Base-by-base conservation (phyloP, 1,284 basidiomycete genomes). In the Athelia psychrophila region DNA sequence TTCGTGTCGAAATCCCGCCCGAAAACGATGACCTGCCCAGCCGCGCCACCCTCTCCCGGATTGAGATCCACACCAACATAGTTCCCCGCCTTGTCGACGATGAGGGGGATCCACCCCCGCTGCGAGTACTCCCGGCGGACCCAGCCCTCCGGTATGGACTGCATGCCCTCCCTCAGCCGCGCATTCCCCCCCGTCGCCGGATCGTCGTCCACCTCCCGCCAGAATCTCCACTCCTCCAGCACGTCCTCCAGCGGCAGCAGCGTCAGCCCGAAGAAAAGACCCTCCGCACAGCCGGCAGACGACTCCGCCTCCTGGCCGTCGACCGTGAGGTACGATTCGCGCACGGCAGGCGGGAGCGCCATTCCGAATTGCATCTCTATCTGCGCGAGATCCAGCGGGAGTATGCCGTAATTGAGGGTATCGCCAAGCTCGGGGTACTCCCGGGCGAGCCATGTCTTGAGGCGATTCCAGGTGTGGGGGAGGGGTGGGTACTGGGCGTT, bases 1-100 rank as follows among this genome's bases (percentile, higher is more conserved):
- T 99, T 99, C 22, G 94, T 92, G 69, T 99, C 96, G 70, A 99
- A 98, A 66, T 99, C 96, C 49, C 96, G 83, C 13, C 96, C 96
- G 69, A 98, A 99, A 47, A 98, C 86, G 56, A 99, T 98, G 48
- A 98, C 95, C 68, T 99, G 96, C 3, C 96, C 97, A 48, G 83
- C 77, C 2, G 82, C 69, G 46, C 95, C 96, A 38, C 72, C 69
- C 56, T 86, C 82, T 19, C 74, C 91, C 3, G 96, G 96, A 68
- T 88, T 93, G 54, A 99, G 80, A 69, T 99, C 96, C 47, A 99
- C 81, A 49, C 96, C 96, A 56, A 98, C 83, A 67, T 99, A 99
- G 72, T 99, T 99, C 23, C 96, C 97, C 18, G 86, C 86, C 58
- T 91, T 91, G 72, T 99, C 96, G 38, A 88, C 88, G 52, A 98